phyloP scores from a whole-genome alignment of 306 rosid species.

The Gleditsia sinensis region DNA sequence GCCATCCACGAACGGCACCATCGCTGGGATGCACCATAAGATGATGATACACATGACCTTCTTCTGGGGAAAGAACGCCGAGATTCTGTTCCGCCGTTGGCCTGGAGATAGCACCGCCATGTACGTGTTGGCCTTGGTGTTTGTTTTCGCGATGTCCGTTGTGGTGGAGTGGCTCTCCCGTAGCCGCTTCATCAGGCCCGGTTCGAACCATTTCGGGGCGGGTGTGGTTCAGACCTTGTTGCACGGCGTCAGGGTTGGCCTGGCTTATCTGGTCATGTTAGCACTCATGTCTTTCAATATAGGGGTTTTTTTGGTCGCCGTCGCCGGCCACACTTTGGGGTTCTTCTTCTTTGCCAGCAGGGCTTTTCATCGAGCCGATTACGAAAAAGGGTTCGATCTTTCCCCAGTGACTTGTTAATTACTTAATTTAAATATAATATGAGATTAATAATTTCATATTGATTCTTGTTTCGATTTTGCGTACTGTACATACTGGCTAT shows the following conservation, averaged over 20 bases:
- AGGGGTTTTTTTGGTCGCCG: slow-evolving; percentile 69
- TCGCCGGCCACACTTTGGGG: slow-evolving; percentile 71
- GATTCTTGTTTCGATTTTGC: no score
- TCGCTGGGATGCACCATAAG: slow-evolving; percentile 11
- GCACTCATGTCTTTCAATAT: slow-evolving; percentile 87
- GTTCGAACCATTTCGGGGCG: slow-evolving; percentile 33
- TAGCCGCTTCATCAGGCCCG: slow-evolving; percentile 49
- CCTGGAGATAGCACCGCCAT: slow-evolving; percentile 60
- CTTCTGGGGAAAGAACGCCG: slow-evolving; percentile 71
- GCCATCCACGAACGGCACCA: slow-evolving; percentile 25
- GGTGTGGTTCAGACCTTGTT: slow-evolving; percentile 58
- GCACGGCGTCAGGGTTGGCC: slow-evolving; percentile 57
- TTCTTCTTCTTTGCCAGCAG: slow-evolving; percentile 57
- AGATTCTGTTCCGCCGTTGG: slow-evolving; percentile 67
- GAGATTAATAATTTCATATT: no score
- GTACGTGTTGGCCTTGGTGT: slow-evolving; percentile 59
- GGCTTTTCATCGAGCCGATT: slow-evolving; percentile 40
- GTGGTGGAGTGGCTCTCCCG: slow-evolving; percentile 59
- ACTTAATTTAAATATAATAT: no score
- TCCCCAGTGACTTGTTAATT: slow-evolving; percentile 60
- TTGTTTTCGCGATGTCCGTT: slow-evolving; percentile 55
- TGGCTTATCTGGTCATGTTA: slow-evolving; percentile 77
- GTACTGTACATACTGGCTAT: no score
- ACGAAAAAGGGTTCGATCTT: slow-evolving; percentile 45
- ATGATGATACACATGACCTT: slow-evolving; percentile 84